Conservation (phyloP, 176 grass and related monocot species). For the Aegilops bicornis region DNA sequence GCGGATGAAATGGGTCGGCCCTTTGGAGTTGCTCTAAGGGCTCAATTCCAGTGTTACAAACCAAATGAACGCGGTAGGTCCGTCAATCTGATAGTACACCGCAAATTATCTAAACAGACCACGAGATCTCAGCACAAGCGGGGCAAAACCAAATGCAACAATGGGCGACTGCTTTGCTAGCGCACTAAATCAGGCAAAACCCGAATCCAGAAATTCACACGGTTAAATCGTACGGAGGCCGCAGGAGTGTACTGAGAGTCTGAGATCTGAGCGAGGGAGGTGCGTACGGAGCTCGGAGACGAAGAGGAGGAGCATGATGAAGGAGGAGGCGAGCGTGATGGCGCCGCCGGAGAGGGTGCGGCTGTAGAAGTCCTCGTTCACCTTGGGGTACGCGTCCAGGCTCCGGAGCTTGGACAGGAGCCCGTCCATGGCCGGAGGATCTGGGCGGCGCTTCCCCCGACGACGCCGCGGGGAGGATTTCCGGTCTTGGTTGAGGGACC, state of each 20-base stretch:
- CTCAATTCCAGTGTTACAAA: slow-evolving; percentile 12
- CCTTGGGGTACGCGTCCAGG: slow-evolving; percentile 86
- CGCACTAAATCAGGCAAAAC: not conserved
- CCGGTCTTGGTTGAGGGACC: not conserved
- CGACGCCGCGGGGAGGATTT: not conserved
- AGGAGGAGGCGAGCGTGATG: slow-evolving; percentile 74
- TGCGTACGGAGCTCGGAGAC: slow-evolving; percentile 79
- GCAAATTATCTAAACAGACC: not conserved
- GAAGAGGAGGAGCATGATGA: slow-evolving; percentile 86
- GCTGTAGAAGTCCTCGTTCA: slow-evolving; percentile 96
- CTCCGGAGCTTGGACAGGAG: slow-evolving; percentile 67
- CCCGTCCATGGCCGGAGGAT: slow-evolving; percentile 58
- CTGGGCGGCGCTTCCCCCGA: not conserved
- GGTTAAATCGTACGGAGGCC: not conserved
- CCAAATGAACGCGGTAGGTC: not conserved
- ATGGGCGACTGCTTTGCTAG: not conserved
- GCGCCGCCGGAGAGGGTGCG: slow-evolving; percentile 86
- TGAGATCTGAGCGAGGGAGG: slow-evolving; percentile 9
- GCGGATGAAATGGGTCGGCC: too few relatives aligned
- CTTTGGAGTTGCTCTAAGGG: not conserved
- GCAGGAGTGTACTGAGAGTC: too few relatives aligned
- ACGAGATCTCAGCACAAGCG: slow-evolving; percentile 22
- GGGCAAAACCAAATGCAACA: not conserved
- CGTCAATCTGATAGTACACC: not conserved
- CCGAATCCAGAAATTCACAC: not conserved